phyloP scores from a whole-genome alignment of 805 yeast species.

The Myxozyma melibiosi region DNA sequence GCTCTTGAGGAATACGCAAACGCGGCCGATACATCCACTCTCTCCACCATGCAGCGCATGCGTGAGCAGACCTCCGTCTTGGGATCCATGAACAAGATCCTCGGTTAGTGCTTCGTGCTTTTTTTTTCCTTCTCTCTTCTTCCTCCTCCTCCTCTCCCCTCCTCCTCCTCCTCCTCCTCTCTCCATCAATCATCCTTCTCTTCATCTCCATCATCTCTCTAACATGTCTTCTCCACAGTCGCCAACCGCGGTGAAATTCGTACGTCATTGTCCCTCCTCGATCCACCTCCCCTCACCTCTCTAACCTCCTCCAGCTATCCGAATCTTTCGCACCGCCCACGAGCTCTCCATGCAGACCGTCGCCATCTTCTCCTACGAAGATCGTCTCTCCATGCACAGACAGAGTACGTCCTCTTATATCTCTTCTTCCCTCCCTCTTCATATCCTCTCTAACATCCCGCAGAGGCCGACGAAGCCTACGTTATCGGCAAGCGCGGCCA shows the following conservation, averaged over 20 bases:
- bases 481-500: slow-evolving; percentile 88
- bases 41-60: slow-evolving; percentile 34
- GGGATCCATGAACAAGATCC: slow-evolving; percentile 55
- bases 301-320: slow-evolving; percentile 59
- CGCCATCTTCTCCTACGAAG: slow-evolving; percentile 96
- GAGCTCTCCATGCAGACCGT: slow-evolving; percentile 96
- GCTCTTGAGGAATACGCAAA: slow-evolving; percentile 10
- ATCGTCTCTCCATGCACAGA: slow-evolving; percentile 90
- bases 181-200: too few species aligned
- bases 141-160: neutral
- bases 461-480: slow-evolving; percentile 53
- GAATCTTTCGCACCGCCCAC: slow-evolving; percentile 94
- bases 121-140: neutral
- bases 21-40: slow-evolving; percentile 21
- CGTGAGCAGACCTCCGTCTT: slow-evolving; percentile 45
- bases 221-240: slow-evolving; percentile 36
- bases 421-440: neutral
- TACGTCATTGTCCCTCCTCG: slow-evolving; percentile 30
- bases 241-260: slow-evolving; percentile 49
- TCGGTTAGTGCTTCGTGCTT: slow-evolving; percentile 36
- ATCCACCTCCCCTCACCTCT: neutral
- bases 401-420: slow-evolving; percentile 48
- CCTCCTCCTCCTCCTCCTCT: neutral
- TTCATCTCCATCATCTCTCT: neutral
- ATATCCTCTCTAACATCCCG: neutral